Evolutionary conservation across 2,329 filamentous ascomycete species (phyloP).

Genomic region (Cordyceps cicadae): DNA sequence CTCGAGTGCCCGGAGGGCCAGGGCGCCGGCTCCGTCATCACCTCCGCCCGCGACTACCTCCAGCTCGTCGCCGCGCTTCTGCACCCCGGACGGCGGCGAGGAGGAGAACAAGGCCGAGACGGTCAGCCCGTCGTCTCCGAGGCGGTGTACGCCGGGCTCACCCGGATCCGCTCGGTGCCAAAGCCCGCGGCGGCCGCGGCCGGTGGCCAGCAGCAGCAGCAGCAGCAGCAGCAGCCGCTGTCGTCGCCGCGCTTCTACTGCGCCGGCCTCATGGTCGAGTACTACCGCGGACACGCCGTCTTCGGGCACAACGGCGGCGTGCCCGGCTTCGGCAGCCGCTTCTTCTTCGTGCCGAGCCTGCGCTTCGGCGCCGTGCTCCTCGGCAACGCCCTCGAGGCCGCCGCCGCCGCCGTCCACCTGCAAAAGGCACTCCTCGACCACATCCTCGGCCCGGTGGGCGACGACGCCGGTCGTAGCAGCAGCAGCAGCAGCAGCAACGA

Average conservation of each 20-base stretch:
- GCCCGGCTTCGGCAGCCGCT: slow-evolving; percentile 7
- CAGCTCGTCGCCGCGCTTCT: slow-evolving; percentile 1
- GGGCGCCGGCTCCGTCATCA: slow-evolving; percentile 8
- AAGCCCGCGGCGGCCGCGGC: not conserved
- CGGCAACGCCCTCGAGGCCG: slow-evolving; percentile 2
- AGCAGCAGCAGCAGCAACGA: too few relatives aligned
- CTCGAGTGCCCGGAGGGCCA: slow-evolving; percentile 4
- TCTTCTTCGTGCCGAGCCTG: slow-evolving; percentile 7
- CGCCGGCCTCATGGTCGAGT: not conserved
- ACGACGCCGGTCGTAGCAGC: not conserved
- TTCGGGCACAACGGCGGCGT: slow-evolving; percentile 7
- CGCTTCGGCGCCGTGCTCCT: slow-evolving; percentile 5
- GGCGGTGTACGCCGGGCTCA: not conserved
- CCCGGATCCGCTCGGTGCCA: not conserved
- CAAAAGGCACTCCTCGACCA: not conserved
- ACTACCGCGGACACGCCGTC: slow-evolving; percentile 10
- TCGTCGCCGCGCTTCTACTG: slow-evolving; percentile 5
- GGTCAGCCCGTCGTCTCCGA: not conserved
- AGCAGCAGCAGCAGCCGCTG: slow-evolving; percentile 4
- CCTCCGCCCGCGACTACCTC: slow-evolving; percentile 7
- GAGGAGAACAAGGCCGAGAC: too few relatives aligned
- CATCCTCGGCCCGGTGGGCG: not conserved
- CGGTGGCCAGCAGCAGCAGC: too few relatives aligned
- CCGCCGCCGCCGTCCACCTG: not conserved
- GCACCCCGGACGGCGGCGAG: not conserved